A percentile compares a stretch with the other conserved stretches of the same genome.
These are phyloP conservation scores for Penicillium sp. DNA, from an alignment of 2,329 filamentous ascomycete genomes.

Conservation along the genomic window DNA sequence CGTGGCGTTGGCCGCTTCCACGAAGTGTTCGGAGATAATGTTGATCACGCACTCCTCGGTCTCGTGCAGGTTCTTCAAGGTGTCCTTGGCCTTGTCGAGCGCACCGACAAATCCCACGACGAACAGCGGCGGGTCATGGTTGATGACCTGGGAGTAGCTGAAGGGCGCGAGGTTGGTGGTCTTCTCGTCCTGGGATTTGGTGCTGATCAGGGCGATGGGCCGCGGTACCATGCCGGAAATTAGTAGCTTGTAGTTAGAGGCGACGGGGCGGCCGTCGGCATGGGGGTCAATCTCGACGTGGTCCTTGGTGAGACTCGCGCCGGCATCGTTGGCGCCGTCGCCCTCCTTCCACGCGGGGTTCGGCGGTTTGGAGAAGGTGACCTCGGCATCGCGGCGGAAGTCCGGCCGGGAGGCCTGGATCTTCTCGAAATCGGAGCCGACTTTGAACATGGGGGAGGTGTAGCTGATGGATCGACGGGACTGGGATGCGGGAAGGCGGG, in stretches of 20 bases:
- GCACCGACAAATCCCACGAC: conserved; percentile 60
- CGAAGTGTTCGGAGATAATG: conserved; percentile 77
- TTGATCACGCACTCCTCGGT: conserved; percentile 78
- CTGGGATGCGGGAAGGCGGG: background rate
- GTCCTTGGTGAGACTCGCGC: conserved; percentile 50
- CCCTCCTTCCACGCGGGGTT: conserved; percentile 45
- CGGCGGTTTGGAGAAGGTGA: conserved; percentile 42
- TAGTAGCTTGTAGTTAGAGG: conserved; percentile 86
- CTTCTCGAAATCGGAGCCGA: conserved; percentile 35
- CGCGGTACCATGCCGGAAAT: conserved; percentile 80
- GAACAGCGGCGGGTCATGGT: conserved; percentile 84
- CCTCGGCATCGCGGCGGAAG: conserved; percentile 34
- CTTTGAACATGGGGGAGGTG: conserved; percentile 26
- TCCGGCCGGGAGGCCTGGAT: conserved; percentile 44
- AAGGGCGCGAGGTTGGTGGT: conserved; percentile 80
- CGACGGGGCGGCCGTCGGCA: conserved; percentile 62
- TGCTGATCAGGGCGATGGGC: conserved; percentile 67
- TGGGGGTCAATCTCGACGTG: conserved; percentile 82
- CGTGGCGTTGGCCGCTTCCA: conserved; percentile 85
- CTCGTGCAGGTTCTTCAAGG: conserved; percentile 69
- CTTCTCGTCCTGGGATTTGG: conserved; percentile 59
- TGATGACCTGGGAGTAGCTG: conserved; percentile 78
- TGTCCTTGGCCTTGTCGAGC: conserved; percentile 68
- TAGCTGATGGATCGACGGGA: conserved; percentile 19
- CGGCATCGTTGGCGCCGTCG: conserved; percentile 45